phyloP scores from a whole-genome alignment of 768 basidiomycete genomes.

The Mycena filopes region DNA sequence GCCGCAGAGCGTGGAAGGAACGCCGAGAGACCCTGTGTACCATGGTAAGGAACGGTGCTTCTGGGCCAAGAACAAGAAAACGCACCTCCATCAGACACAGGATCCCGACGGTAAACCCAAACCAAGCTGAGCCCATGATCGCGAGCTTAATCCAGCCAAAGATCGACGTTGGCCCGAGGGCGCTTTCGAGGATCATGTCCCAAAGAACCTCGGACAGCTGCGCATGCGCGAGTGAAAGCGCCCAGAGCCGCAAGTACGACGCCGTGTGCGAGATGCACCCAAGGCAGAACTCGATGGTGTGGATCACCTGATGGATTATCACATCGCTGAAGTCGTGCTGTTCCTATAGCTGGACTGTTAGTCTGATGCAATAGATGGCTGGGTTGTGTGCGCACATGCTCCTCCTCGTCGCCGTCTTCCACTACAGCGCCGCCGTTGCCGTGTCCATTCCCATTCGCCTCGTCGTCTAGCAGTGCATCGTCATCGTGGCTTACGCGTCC shows the following conservation, averaged over 20 bases:
- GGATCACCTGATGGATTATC: constrained; percentile 96
- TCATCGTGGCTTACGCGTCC: constrained; percentile 65
- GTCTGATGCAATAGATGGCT: constrained; percentile 30
- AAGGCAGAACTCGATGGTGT: constrained; percentile 99
- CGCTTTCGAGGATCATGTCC: constrained; percentile 81
- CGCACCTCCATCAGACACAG: constrained; percentile 95
- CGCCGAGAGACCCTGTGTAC: constrained; percentile 84
- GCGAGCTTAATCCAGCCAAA: constrained; percentile 65
- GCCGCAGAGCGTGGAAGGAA: constrained; percentile 95
- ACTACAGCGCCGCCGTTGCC: constrained; percentile 72
- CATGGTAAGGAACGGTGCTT: constrained; percentile 24
- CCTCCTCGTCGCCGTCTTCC: constrained; percentile 77
- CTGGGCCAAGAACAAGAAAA: constrained; percentile 12
- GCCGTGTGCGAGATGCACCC: constrained; percentile 99
- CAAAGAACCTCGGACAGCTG: constrained; percentile 96
- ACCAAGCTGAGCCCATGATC: constrained; percentile 78
- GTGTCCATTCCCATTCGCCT: constrained; percentile 42
- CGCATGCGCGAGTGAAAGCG: constrained; percentile 96
- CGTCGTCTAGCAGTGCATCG: constrained; percentile 80
- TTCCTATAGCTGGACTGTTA: constrained; percentile 56
- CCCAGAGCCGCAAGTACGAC: constrained; percentile 95
- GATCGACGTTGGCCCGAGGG: constrained; percentile 71
- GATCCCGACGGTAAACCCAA: constrained; percentile 76
- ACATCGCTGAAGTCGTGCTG: constrained; percentile 95
- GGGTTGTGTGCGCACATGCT: constrained; percentile 67